A percentile compares a stretch with the other conserved stretches of the same genome.
These are phyloP conservation scores for Aegilops bicornis DNA, from an alignment of 176 grass and related monocot species.

Conservation along the genomic window DNA sequence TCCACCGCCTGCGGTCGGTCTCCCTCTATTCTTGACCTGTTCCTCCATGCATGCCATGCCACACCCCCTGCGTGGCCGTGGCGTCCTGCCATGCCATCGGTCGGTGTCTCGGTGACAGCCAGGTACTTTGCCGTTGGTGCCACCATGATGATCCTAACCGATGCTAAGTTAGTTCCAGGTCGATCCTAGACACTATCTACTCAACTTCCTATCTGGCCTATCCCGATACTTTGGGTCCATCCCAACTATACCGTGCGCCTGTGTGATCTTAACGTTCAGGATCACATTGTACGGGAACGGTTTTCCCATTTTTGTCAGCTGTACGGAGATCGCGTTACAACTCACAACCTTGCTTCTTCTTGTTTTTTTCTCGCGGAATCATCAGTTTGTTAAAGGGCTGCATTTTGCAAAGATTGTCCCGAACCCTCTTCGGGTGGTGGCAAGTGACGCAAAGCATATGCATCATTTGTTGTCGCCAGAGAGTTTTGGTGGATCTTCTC, in stretches of 20 bases:
- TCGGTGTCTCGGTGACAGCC: not conserved
- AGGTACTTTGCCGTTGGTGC: not conserved
- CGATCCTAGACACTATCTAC: too few species aligned
- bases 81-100: not conserved
- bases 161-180: too few species aligned
- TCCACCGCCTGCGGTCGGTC: not conserved
- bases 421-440: too few species aligned
- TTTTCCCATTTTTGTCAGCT: not conserved
- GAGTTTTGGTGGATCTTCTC: too few species aligned
- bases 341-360: too few species aligned
- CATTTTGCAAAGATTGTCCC: too few species aligned
- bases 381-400: too few species aligned
- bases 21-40: conserved; percentile 35
- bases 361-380: too few species aligned
- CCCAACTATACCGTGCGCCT: not conserved
- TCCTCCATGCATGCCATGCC: not conserved
- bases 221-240: not conserved
- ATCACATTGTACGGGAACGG: not conserved
- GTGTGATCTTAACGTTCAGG: not conserved
- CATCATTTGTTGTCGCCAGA: too few species aligned
- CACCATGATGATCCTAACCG: not conserved
- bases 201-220: not conserved
- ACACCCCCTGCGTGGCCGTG: not conserved
- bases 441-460: too few species aligned
- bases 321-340: too few species aligned